Evolutionary conservation across 2,329 filamentous ascomycete species (phyloP).

Genomic region (Teratosphaeria destructans): DNA sequence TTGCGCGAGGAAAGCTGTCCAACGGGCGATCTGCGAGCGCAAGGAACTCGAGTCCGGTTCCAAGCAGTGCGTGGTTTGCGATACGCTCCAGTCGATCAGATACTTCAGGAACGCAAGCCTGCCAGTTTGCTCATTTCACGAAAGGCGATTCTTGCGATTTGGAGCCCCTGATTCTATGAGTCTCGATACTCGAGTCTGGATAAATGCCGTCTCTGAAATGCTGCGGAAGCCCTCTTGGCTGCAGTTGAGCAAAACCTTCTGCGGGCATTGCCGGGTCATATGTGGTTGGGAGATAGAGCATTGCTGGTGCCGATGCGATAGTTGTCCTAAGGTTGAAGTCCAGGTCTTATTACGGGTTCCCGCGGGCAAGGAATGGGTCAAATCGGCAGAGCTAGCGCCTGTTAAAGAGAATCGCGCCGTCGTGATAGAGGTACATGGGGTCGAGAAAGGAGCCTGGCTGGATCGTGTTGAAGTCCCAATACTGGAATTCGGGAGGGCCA

Average conservation of each 20-base stretch:
- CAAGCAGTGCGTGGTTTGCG: slow-evolving; percentile 17
- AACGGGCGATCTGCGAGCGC: slow-evolving; percentile 14
- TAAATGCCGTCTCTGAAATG: neutral
- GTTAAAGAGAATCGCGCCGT: neutral
- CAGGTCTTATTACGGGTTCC: neutral
- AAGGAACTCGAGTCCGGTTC: slow-evolving; percentile 10
- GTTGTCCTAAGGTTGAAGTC: neutral
- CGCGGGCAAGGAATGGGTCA: neutral
- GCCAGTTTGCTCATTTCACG: neutral
- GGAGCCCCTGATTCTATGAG: neutral
- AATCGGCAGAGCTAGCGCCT: neutral
- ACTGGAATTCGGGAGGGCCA: neutral
- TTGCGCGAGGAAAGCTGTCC: slow-evolving; percentile 16
- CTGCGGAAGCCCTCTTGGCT: neutral
- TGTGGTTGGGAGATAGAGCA: neutral
- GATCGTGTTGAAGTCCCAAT: neutral
- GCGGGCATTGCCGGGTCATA: slow-evolving; percentile 1
- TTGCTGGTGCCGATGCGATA: neutral
- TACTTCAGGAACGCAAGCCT: neutral
- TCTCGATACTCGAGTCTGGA: neutral
- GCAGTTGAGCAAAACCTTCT: neutral
- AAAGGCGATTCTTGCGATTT: neutral
- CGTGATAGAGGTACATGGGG: neutral
- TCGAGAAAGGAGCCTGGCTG: neutral
- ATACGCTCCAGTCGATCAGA: slow-evolving; percentile 4